Conservation (phyloP, 495 filamentous ascomycete species). For the Daldinia childiae region DNA sequence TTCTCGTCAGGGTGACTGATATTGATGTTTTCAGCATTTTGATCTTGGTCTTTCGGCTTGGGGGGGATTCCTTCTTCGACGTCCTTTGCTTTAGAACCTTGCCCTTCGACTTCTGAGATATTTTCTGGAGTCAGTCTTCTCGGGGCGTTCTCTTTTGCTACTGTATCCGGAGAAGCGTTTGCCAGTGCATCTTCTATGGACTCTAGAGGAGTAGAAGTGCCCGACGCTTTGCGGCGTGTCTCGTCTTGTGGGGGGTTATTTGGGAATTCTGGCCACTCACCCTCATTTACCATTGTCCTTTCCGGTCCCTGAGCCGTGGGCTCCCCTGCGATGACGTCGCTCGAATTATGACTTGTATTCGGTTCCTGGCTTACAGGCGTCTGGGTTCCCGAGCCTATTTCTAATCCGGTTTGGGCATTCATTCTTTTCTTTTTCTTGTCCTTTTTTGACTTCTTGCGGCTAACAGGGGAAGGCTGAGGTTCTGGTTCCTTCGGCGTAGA, state of each 20-base stretch:
- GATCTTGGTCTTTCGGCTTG: constrained; percentile 42
- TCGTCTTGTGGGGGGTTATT: constrained; percentile 57
- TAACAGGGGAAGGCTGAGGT: constrained; percentile 19
- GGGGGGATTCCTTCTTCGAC: constrained; percentile 29
- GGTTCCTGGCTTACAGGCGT: constrained; percentile 42
- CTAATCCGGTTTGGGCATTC: constrained; percentile 34
- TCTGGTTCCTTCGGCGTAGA: constrained; percentile 24
- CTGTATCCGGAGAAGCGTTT: constrained; percentile 50
- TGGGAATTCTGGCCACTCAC: constrained; percentile 41
- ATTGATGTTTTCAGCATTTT: constrained; percentile 45
- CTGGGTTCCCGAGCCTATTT: constrained; percentile 31
- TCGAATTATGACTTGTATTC: constrained; percentile 41
- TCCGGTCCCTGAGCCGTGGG: constrained; percentile 46
- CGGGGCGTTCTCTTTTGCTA: constrained; percentile 46
- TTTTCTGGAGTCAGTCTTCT: constrained; percentile 44
- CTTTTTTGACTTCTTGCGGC: constrained; percentile 39
- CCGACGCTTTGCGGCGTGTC: constrained; percentile 49
- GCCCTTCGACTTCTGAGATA: constrained; percentile 40
- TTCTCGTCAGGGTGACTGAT: constrained; percentile 32
- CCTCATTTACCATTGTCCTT: constrained; percentile 37
- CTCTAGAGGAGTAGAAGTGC: constrained; percentile 42
- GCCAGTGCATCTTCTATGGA: constrained; percentile 42
- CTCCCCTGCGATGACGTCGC: constrained; percentile 43
- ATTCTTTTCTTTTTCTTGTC: constrained; percentile 52
- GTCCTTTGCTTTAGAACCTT: constrained; percentile 35